These are phyloP conservation scores for Phytophthora lateralis DNA, from an alignment of 352 stramenopile genomes.

Conservation along the genomic window DNA sequence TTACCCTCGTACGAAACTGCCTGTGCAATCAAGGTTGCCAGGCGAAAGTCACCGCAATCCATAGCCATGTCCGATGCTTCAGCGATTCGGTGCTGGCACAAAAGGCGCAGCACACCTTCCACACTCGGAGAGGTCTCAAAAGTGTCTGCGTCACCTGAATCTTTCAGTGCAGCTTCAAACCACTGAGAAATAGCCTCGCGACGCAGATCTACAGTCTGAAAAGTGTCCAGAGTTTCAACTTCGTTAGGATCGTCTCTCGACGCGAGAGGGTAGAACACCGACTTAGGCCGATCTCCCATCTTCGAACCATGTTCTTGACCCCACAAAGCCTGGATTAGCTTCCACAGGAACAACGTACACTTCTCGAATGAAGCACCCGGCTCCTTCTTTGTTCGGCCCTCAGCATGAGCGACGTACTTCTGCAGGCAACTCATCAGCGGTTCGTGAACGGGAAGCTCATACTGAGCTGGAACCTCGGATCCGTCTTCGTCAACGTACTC, in stretches of 20 bases:
- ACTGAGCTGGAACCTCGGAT: conserved; percentile 41
- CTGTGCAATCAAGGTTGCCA: conserved; percentile 72
- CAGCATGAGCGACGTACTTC: conserved; percentile 59
- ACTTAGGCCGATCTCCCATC: conserved; percentile 27
- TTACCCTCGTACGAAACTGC: conserved; percentile 55
- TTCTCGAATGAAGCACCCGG: conserved; percentile 21
- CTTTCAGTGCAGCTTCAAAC: conserved; percentile 63
- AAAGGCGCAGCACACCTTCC: conserved; percentile 43
- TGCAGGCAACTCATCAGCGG: conserved; percentile 62
- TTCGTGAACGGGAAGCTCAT: conserved; percentile 53
- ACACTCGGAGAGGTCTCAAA: conserved; percentile 27
- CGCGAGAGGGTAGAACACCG: conserved; percentile 48
- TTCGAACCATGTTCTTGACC: conserved; percentile 68
- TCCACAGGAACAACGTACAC: conserved; percentile 58
- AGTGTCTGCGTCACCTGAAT: conserved; percentile 8
- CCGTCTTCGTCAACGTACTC: conserved; percentile 37
- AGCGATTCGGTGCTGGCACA: conserved; percentile 63
- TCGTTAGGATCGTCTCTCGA: conserved; percentile 66
- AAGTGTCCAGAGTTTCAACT: conserved; percentile 67
- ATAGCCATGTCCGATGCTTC: conserved; percentile 68
- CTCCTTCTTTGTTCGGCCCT: conserved; percentile 30
- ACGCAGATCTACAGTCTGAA: conserved; percentile 70
- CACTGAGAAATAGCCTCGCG: conserved; percentile 78
- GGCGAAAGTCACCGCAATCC: conserved; percentile 60
- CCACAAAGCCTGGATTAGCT: conserved; percentile 75